phyloP scores from a whole-genome alignment of 345 rosid species.

The Murraya koenigii region DNA sequence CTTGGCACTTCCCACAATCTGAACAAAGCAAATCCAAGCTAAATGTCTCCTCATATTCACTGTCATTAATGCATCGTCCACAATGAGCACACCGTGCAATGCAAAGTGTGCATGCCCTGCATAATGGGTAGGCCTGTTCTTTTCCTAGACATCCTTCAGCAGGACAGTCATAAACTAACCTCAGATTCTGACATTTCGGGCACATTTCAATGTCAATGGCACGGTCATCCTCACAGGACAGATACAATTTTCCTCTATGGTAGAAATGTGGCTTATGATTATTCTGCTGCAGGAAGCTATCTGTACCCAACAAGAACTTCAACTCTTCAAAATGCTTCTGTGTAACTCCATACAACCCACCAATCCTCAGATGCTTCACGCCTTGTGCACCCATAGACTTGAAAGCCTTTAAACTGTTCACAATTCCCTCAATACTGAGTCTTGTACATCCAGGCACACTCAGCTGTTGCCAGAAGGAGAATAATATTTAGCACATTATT shows the following conservation, averaged over 20 bases:
- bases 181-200: constrained; percentile 71
- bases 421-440: constrained; percentile 63
- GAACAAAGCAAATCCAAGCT: constrained; percentile 73
- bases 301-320: constrained; percentile 49
- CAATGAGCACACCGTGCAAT: constrained; percentile 76
- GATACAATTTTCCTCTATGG: constrained; percentile 52
- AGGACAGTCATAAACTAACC: constrained; percentile 92
- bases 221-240: constrained; percentile 71
- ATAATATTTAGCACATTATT: constrained; percentile 14
- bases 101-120: constrained; percentile 91
- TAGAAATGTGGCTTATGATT: constrained; percentile 60
- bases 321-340: constrained; percentile 63
- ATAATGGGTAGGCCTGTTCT: constrained; percentile 33
- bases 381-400: constrained; percentile 46
- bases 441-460: constrained; percentile 88
- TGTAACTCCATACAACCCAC: constrained; percentile 75
- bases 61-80: constrained; percentile 80
- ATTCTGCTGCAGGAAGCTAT: constrained; percentile 26
- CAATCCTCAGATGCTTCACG: constrained; percentile 72
- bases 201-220: constrained; percentile 83
- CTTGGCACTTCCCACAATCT: constrained; percentile 48
- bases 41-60: constrained; percentile 83
- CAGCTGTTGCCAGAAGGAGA: constrained; percentile 45
- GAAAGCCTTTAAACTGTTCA: constrained; percentile 56
- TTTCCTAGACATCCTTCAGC: constrained; percentile 67